phyloP scores from a whole-genome alignment of 2,329 filamentous ascomycete genomes.

The Apiospora aurea region DNA sequence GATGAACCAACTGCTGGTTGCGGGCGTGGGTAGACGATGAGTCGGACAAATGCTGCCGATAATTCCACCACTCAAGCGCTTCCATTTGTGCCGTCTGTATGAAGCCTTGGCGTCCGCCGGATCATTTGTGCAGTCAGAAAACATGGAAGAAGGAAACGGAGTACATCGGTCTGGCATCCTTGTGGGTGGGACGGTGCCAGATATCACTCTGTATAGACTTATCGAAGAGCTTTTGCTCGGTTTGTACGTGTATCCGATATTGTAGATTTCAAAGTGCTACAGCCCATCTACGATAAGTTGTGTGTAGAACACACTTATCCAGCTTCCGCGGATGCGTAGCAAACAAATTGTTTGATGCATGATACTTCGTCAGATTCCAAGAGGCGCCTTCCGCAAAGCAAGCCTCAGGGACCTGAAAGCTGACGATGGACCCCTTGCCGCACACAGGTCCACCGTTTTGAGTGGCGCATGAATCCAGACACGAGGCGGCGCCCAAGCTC shows the following conservation, averaged over 20 bases:
- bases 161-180: background rate
- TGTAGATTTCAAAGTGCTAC: background rate
- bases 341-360: background rate
- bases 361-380: background rate
- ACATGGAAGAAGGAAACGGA: background rate
- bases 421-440: background rate
- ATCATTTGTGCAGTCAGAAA: background rate
- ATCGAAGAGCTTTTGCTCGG: background rate
- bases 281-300: background rate
- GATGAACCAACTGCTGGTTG: background rate
- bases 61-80: slow-evolving; percentile 46
- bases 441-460: background rate
- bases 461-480: background rate
- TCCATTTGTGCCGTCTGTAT: background rate
- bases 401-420: background rate
- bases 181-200: background rate
- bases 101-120: background rate
- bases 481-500: slow-evolving; percentile 13
- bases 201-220: background rate
- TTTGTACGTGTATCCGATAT: background rate
- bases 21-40: background rate
- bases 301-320: background rate
- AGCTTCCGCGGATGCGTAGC: background rate
- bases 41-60: slow-evolving; percentile 37
- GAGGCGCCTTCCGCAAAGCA: background rate